Evolutionary conservation across 768 basidiomycete genomes (phyloP).

Genomic region (Rhizopogon salebrosus): DNA sequence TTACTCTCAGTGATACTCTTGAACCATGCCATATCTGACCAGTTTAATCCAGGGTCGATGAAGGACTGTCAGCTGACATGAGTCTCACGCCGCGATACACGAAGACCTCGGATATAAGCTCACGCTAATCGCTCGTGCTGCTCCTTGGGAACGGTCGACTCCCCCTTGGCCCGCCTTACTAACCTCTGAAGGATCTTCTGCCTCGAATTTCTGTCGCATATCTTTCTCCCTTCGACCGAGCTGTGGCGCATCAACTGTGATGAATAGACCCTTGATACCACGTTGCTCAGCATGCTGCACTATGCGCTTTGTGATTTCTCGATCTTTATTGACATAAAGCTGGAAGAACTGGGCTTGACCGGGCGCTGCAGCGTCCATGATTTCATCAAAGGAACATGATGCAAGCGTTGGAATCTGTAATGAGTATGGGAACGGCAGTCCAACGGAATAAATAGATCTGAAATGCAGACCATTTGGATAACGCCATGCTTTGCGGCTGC

Average conservation of each 20-base stretch:
- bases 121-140: conserved; percentile 84
- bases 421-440: background rate
- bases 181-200: conserved; percentile 33
- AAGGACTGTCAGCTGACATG: conserved; percentile 53
- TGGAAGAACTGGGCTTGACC: conserved; percentile 81
- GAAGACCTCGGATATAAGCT: conserved; percentile 12
- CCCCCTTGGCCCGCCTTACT: conserved; percentile 11
- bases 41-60: conserved; percentile 82
- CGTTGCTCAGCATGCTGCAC: conserved; percentile 83
- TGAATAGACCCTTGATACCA: conserved; percentile 86
- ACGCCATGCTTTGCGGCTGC: conserved; percentile 73
- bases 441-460: background rate
- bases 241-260: conserved; percentile 93
- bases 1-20: conserved; percentile 52
- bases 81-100: background rate
- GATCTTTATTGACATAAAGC: conserved; percentile 83
- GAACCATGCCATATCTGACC: conserved; percentile 75
- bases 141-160: conserved; percentile 80
- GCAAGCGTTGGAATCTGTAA: conserved; percentile 84
- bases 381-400: conserved; percentile 89
- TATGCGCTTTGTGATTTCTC: conserved; percentile 72
- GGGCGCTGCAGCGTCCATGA: conserved; percentile 75
- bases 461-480: conserved; percentile 53
- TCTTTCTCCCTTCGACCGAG: conserved; percentile 90
- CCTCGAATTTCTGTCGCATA: conserved; percentile 92